A percentile compares a stretch with the other conserved stretches of the same genome.
Evolutionary conservation across 352 stramenopile species (phyloP).

Genomic region (Thalassiosira hispida): DNA sequence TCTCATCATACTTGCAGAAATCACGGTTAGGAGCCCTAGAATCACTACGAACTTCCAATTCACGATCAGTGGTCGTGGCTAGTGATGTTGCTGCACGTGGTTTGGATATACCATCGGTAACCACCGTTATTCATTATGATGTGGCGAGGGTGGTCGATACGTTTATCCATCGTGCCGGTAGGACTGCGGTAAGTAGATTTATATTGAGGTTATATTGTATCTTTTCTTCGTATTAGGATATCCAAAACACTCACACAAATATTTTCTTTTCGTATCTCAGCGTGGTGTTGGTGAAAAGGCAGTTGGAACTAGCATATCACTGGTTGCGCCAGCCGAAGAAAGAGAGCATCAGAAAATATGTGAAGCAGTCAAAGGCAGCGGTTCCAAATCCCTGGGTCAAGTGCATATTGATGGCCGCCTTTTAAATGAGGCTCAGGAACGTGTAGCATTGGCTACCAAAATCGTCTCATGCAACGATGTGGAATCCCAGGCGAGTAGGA

Average conservation of each 20-base stretch:
- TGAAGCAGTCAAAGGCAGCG: constrained; percentile 50
- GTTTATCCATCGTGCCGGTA: constrained; percentile 93
- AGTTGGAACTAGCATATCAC: constrained; percentile 77
- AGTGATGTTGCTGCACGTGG: constrained; percentile 83
- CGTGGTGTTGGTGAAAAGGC: constrained; percentile 77
- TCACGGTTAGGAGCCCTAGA: constrained; percentile 78
- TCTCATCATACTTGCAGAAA: constrained; percentile 77
- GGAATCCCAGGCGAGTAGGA: constrained; percentile 66
- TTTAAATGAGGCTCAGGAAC: constrained; percentile 73
- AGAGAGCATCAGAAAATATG: constrained; percentile 77
- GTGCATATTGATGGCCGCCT: constrained; percentile 73
- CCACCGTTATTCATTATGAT: constrained; percentile 96
- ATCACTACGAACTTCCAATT: constrained; percentile 61
- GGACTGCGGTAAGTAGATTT: constrained; percentile 90
- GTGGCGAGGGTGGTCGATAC: constrained; percentile 92
- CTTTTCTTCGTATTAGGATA: too few relatives aligned
- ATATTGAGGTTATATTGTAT: too few relatives aligned
- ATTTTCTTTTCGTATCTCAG: constrained; percentile 52
- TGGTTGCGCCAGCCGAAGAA: constrained; percentile 81
- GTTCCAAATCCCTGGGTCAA: constrained; percentile 52
- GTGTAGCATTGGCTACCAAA: constrained; percentile 77
- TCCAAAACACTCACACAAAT: constrained; percentile 1
- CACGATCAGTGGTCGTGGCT: constrained; percentile 73
- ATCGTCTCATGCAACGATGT: constrained; percentile 71
- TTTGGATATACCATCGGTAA: constrained; percentile 88